Conservation (phyloP, 108 stramenopile species). For the Nitzschia sp. region DNA sequence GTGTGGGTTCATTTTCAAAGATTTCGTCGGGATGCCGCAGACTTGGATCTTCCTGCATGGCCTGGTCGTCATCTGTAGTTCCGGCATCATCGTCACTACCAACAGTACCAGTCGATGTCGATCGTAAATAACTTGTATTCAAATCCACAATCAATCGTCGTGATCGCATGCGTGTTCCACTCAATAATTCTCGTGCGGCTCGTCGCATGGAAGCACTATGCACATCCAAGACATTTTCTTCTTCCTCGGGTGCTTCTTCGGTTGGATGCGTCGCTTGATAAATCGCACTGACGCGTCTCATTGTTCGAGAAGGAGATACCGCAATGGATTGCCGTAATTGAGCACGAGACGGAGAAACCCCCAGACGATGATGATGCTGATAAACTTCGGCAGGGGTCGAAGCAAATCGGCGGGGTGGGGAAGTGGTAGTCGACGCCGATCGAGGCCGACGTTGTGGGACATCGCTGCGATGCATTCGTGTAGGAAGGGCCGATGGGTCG, state of each 20-base stretch:
- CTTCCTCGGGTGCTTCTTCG: not conserved
- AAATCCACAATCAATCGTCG: slow-evolving; percentile 1
- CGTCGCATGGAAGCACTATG: slow-evolving; percentile 31
- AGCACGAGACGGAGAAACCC: not conserved
- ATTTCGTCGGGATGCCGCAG: not conserved
- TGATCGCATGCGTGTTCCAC: slow-evolving; percentile 17
- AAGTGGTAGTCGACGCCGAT: not conserved
- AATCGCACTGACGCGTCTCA: not conserved
- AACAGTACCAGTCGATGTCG: not conserved
- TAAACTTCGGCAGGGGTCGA: not conserved
- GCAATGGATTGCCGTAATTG: not conserved
- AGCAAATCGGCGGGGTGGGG: not conserved
- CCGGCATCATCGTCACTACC: not conserved
- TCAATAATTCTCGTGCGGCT: slow-evolving; percentile 27
- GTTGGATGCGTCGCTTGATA: not conserved
- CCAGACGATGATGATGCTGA: not conserved
- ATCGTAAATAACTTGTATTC: not conserved
- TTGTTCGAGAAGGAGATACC: not conserved
- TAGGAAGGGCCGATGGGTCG: not conserved
- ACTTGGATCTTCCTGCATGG: not conserved
- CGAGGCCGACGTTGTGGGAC: not conserved
- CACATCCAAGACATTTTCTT: slow-evolving; percentile 17
- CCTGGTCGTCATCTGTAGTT: not conserved
- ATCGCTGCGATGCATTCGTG: not conserved
- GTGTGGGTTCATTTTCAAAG: not conserved